Conservation (phyloP, 257 asterid species). For the Solanum phureja region DNA sequence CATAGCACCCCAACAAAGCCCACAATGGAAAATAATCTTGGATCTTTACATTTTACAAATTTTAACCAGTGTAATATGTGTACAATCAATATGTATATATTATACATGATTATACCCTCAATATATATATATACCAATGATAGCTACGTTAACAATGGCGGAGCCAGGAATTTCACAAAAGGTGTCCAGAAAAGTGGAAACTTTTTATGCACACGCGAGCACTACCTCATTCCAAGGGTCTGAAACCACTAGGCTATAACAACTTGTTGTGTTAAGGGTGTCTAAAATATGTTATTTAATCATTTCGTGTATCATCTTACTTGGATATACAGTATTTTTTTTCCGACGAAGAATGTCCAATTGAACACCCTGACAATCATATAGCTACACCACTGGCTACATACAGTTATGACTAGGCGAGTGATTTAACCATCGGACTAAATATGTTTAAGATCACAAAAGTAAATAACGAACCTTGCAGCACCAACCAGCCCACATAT, state of each 20-base stretch:
- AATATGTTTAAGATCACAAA: not conserved
- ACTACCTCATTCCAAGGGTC: too few relatives aligned
- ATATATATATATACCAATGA: too few relatives aligned
- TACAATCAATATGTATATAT: not conserved
- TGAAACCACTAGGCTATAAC: too few relatives aligned
- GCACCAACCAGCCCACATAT: constrained; percentile 99
- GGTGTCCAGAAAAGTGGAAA: not conserved
- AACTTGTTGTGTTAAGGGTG: not conserved
- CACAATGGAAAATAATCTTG: not conserved
- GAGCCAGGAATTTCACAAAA: not conserved
- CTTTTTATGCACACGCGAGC: too few relatives aligned
- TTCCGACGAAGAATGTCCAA: too few relatives aligned
- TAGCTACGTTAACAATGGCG: not conserved
- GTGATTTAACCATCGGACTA: not conserved
- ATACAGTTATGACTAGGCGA: not conserved
- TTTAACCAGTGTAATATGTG: not conserved
- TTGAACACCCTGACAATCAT: not conserved
- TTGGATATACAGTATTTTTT: too few relatives aligned
- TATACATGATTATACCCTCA: not conserved
- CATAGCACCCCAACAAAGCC: not conserved
- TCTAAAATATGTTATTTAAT: too few relatives aligned
- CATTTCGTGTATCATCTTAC: not conserved
- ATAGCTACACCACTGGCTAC: not conserved
- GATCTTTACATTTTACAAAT: not conserved
- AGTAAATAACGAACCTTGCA: constrained; percentile 27